Percentiles rank a stretch among this genome's conserved stretches.
phyloP scores from a whole-genome alignment of 2,329 filamentous ascomycete species.

The Orbilia blumenaviensis region DNA sequence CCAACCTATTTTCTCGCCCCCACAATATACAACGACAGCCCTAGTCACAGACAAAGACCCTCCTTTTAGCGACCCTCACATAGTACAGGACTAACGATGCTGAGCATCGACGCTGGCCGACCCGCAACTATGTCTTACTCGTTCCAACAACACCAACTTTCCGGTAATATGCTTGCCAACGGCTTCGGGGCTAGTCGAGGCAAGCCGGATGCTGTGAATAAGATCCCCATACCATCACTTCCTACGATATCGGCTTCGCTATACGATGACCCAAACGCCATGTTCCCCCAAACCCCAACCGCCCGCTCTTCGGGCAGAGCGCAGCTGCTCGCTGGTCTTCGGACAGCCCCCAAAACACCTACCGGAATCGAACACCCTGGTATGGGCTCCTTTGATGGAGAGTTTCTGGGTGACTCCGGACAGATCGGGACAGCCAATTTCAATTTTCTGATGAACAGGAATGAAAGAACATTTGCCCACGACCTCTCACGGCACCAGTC shows the following conservation, averaged over 20 bases:
- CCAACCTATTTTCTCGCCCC: neutral
- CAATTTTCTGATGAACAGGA: conserved; percentile 65
- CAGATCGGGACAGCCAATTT: neutral
- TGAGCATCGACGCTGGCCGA: conserved; percentile 54
- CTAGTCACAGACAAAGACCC: no score
- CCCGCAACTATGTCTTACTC: conserved; percentile 42
- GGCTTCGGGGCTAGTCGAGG: conserved; percentile 29
- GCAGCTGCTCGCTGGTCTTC: conserved; percentile 89
- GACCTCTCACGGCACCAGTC: conserved; percentile 64
- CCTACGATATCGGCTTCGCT: conserved; percentile 45
- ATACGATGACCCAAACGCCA: conserved; percentile 35
- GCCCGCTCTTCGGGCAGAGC: conserved; percentile 68
- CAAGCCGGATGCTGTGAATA: conserved; percentile 22
- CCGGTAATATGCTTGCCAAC: conserved; percentile 23
- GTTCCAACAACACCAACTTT: conserved; percentile 32
- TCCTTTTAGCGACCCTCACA: neutral
- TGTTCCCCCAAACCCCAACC: conserved; percentile 1
- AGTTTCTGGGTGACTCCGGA: neutral
- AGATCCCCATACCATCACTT: conserved; percentile 28
- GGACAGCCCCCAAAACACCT: conserved; percentile 89
- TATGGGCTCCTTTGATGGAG: conserved; percentile 60
- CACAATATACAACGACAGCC: no score
- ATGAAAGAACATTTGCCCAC: conserved; percentile 66
- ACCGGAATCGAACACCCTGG: conserved; percentile 64
- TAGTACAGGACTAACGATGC: conserved; percentile 47